Evolutionary conservation across 805 yeast species (phyloP), one percentile per base, ranked within the genome.

Genomic region (Metschnikowia dekortorum): DNA sequence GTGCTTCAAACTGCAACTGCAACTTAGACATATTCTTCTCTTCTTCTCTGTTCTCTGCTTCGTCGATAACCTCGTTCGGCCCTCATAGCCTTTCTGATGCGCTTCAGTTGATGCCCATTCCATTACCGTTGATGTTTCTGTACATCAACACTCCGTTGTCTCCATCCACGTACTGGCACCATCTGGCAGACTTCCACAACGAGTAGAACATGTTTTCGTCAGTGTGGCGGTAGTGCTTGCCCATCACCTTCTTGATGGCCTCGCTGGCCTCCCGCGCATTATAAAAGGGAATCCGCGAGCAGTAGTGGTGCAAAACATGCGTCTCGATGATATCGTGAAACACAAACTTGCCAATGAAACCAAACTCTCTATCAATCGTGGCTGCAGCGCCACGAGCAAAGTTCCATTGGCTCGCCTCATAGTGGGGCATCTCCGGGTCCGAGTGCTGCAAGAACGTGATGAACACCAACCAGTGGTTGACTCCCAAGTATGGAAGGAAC

Each of bases 241-340:
- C 96, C 94, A 88, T 84, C 53, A 85, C 92, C 68, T 83, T 81
- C 72, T 83, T 81, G 69, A 88, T 84, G 48, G 87, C 92, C 53
- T 73, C 89, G 52, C 89, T 77, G 44, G 87, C 94, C 62, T 80
- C 82, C 67, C 92, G 78, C n/a, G 85, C 95, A 61, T 87, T 84
- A 77, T 88, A 88, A 74, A 89, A 89, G 44, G 96, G 96, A 58
- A 88, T 87, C 68, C 95, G 76, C 9, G 91, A 84, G 55, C 81
- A 83, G 68, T 80, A 89, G 71, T 88, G 96, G 72, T 88, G 96
- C 61, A 85, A 77, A 48, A 89, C 96, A 66, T 88, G 96, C 47
- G 96, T 89, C 73, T 88, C 96, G 63, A 88, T 87, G 63, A 88
- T 88, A 66, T 87, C 95, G 69, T 88, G 96, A 82, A 88, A 85